phyloP scores from a whole-genome alignment of 805 yeast genomes.

The Teunomyces kruisii region DNA sequence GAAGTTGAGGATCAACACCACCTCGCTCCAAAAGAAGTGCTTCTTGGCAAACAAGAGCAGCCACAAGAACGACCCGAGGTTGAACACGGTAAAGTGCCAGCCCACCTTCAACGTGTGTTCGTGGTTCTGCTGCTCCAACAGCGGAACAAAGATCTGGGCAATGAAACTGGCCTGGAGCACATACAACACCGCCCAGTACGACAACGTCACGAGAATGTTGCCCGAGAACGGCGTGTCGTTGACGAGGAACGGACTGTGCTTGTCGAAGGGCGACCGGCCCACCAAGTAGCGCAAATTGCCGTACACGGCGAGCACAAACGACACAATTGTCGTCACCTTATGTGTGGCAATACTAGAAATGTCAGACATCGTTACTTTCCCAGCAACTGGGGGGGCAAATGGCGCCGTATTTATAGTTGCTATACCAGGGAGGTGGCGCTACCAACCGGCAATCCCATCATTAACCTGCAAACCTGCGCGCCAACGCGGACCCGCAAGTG shows the following conservation, averaged over 20 bases:
- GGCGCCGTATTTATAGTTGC: background rate
- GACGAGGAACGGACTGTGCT: constrained; percentile 50
- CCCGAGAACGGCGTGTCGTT: constrained; percentile 73
- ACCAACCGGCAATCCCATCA: background rate
- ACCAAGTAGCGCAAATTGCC: constrained; percentile 57
- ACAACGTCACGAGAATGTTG: constrained; percentile 44
- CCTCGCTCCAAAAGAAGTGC: constrained; percentile 58
- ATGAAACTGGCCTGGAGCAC: constrained; percentile 54
- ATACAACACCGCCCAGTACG: constrained; percentile 60
- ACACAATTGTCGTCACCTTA: constrained; percentile 48
- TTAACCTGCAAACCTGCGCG: no score
- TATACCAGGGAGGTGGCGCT: background rate
- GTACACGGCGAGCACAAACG: constrained; percentile 56
- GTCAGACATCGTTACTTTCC: constrained; percentile 2
- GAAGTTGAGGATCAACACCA: constrained; percentile 59
- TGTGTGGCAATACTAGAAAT: constrained; percentile 13
- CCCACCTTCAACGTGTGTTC: constrained; percentile 45
- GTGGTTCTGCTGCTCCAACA: constrained; percentile 16
- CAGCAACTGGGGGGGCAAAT: background rate
- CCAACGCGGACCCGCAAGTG: no score
- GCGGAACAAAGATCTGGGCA: constrained; percentile 42
- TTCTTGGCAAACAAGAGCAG: constrained; percentile 55
- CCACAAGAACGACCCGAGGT: constrained; percentile 64
- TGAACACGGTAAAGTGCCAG: constrained; percentile 63
- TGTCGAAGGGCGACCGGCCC: constrained; percentile 50